phyloP scores from a whole-genome alignment of 1,284 basidiomycete species.

The Crucibulum parvulum region DNA sequence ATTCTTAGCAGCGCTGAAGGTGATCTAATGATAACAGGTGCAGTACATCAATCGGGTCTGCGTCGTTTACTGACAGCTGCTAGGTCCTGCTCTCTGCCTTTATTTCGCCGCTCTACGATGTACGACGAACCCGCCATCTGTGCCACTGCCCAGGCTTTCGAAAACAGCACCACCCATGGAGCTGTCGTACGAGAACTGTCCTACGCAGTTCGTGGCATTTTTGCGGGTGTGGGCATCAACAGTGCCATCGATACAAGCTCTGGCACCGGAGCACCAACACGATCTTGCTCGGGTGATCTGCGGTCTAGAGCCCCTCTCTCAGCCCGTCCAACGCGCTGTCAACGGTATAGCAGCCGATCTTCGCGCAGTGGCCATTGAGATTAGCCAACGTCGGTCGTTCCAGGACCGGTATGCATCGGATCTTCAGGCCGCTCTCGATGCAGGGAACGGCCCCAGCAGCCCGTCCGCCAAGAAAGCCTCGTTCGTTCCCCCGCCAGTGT shows the following conservation, averaged over 20 bases:
- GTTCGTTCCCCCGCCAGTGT: conserved; percentile 76
- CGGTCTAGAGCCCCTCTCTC: conserved; percentile 54
- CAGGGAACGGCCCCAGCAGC: conserved; percentile 43
- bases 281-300: conserved; percentile 84
- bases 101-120: conserved; percentile 74
- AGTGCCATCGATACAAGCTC: conserved; percentile 69
- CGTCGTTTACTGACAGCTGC: neutral
- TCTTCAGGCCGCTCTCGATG: conserved; percentile 78
- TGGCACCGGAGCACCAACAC: conserved; percentile 69
- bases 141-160: conserved; percentile 55
- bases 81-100: conserved; percentile 70
- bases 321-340: conserved; percentile 46
- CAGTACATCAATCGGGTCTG: too few species aligned
- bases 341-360: conserved; percentile 76
- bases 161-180: conserved; percentile 46
- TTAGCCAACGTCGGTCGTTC: conserved; percentile 82
- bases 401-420: conserved; percentile 78
- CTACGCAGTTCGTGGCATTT: conserved; percentile 64
- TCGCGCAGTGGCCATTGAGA: conserved; percentile 80
- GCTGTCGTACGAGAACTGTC: conserved; percentile 51
- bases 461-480: conserved; percentile 55
- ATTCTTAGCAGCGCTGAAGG: conserved; percentile 76
- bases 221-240: conserved; percentile 73
- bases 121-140: conserved; percentile 66
- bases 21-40: conserved; percentile 84